Conservation (phyloP, 1,284 basidiomycete species). For the Takashimella koratensis region DNA sequence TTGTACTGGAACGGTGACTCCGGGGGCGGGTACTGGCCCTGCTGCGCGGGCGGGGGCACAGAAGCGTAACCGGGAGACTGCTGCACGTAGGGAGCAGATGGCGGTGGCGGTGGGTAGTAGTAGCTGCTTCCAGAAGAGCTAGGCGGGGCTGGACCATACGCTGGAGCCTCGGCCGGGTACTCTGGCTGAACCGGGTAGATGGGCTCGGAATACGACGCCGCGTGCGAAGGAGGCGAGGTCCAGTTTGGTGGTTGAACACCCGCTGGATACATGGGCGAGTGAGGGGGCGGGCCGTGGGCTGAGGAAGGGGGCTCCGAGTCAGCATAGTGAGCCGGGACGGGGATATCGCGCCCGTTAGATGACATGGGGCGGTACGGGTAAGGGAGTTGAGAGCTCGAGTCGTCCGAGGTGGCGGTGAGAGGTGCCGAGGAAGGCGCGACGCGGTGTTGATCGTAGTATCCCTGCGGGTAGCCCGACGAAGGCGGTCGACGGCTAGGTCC, state of each 20-base stretch:
- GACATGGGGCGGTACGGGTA: constrained; percentile 45
- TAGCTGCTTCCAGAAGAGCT: constrained; percentile 24
- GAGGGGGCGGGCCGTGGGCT: constrained; percentile 39
- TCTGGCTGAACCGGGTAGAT: constrained; percentile 13
- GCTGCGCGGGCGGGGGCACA: constrained; percentile 6
- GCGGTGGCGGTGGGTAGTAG: constrained; percentile 26
- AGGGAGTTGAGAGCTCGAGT: constrained; percentile 26
- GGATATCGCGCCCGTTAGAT: constrained; percentile 37
- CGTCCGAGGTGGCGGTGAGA: constrained; percentile 26
- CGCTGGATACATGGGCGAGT: constrained; percentile 41
- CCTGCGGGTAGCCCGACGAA: constrained; percentile 28
- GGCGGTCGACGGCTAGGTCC: constrained; percentile 38
- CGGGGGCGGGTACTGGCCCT: constrained; percentile 15
- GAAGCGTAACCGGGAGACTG: constrained; percentile 11
- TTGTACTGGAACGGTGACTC: constrained; percentile 48
- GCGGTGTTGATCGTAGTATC: constrained; percentile 32
- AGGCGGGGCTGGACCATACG: constrained; percentile 30
- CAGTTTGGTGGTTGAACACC: constrained; percentile 21
- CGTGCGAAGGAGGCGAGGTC: constrained; percentile 32
- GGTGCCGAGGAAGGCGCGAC: constrained; percentile 15
- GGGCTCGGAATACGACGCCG: constrained; percentile 8
- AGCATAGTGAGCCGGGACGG: constrained; percentile 39
- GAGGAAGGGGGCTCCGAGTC: constrained; percentile 44
- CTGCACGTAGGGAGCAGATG: constrained; percentile 13
- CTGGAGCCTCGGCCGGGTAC: constrained; percentile 3